Percentiles rank a stretch among this genome's conserved stretches.
Conservation (phyloP, 768 basidiomycete species). For the Dioszegia crocea region DNA sequence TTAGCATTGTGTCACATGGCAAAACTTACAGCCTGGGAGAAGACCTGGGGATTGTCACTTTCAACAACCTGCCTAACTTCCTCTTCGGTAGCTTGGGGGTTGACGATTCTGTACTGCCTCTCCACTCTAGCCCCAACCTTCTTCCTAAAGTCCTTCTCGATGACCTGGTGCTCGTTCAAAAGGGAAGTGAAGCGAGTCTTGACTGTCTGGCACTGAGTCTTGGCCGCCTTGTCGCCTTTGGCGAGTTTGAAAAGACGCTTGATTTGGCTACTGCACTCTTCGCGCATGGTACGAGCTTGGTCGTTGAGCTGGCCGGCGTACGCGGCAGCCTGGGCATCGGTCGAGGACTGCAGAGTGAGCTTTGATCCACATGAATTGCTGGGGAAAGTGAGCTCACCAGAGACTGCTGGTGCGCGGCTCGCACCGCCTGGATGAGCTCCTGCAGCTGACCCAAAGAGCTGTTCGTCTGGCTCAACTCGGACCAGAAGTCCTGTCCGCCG, state of each 20-base stretch:
- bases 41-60: slow-evolving; percentile 67
- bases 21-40: slow-evolving; percentile 57
- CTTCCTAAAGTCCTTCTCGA: slow-evolving; percentile 53
- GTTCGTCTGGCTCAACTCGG: slow-evolving; percentile 38
- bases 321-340: slow-evolving; percentile 54
- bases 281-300: slow-evolving; percentile 46
- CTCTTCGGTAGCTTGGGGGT: slow-evolving; percentile 77
- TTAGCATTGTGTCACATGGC: neutral
- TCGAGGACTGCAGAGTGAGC: slow-evolving; percentile 59
- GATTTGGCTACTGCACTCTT: slow-evolving; percentile 51
- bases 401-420: slow-evolving; percentile 42
- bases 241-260: slow-evolving; percentile 51
- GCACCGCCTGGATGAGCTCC: slow-evolving; percentile 46
- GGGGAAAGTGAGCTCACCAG: slow-evolving; percentile 54
- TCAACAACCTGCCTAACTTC: slow-evolving; percentile 71
- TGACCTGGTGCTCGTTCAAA: slow-evolving; percentile 53
- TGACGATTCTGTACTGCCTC: slow-evolving; percentile 57
- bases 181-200: slow-evolving; percentile 53
- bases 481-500: slow-evolving; percentile 43
- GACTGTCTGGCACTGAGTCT: slow-evolving; percentile 50
- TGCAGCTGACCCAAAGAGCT: slow-evolving; percentile 38
- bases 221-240: slow-evolving; percentile 48
- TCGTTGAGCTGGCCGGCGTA: slow-evolving; percentile 44
- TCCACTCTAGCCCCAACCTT: slow-evolving; percentile 54
- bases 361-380: slow-evolving; percentile 58